Base-by-base conservation (phyloP, 352 stramenopile species). In the Pythium grandisporangium region DNA sequence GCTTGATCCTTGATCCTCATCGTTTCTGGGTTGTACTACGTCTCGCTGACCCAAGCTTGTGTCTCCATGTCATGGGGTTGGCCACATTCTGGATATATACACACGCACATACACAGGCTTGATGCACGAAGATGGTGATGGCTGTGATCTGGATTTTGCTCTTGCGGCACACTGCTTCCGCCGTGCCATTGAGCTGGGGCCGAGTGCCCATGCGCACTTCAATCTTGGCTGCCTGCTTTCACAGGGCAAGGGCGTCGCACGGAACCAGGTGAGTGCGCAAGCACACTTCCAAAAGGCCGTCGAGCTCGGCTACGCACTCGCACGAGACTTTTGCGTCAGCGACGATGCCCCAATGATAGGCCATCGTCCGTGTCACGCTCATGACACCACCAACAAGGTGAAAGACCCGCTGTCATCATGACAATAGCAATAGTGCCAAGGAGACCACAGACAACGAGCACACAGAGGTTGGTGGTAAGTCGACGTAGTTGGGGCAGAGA, bases 91-190 rank as follows among this genome's bases (percentile, higher is more conserved):
- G n/a, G n/a, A n/a, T n/a, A n/a, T n/a, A n/a, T n/a, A n/a, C n/a
- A n/a, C n/a, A n/a, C n/a, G n/a, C n/a, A n/a, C n/a, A n/a, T n/a
- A n/a, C 32, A 17, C 22, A 76, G 64, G 65, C 12, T 51, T 91
- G 24, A 86, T 91, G 78, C 71, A 66, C 47, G 75, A 91, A 54
- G 74, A 91, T 50, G 78, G 78, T 29, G 67, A 87, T 19, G 75
- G 74, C 22, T 86, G 72, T 22, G 66, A 82, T 14, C 27, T 88
- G 32, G 66, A 87, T 51, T 81, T 85, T 40, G 40, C 48, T 21
- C 59, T 67, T 40, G 78, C 73, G 6, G 66, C 55, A 5, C 54
- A 56, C 17, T 87, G 60, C 40, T 88, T 85, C 27, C 66, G 68
- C 11, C 49, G 50, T 38, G 75, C 73, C 1, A 61, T 68, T 7